Evolutionary conservation across 345 rosid genomes (phyloP), one percentile per base, ranked within the genome.

Genomic region (Excoecaria cochinchinensis): DNA sequence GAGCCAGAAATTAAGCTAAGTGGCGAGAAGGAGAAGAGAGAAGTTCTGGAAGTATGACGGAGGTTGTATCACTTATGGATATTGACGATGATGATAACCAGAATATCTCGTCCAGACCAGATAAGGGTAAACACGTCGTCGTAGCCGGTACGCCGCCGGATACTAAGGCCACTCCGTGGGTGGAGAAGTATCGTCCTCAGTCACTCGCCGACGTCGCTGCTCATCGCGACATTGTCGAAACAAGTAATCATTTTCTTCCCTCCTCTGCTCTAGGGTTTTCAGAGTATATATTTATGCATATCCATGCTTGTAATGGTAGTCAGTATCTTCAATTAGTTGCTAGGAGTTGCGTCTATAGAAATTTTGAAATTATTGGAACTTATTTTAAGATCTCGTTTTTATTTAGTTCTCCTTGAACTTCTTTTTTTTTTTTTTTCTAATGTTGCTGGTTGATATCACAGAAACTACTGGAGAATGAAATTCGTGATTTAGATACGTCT

Each of bases 221-320:
- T 78, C 98, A 95, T 84, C 98, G 99, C 46, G 99, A 93, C 89
- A 95, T 95, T 65, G 87, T 95, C 24, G 98, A 95, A 72, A 95
- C 99, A 53, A 95, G 99, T 95, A 87, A 82, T 72, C 52, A 42
- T 70, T 25, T 47, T 53, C 25, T 67, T 55, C 57, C 36, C 21
- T 21, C 42, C 40, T 58, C 8, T 46, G 25, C 14, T 16, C 13
- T 52, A 68, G 57, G 77, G 81, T 73, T 78, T 78, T 25, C 5
- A 19, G 3, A 11, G 1, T 62, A 14, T 19, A 24, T 14, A 55
- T 3, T 1, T 9, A 10, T 8, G 25, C 22, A 5, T 16, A 47
- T 14, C 1, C 5, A 39, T 10, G 17, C 19, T 13, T 36, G 19
- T n/a, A 39, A 4, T 13, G 24, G 1, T 7, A 39, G 19, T 40